Evolutionary conservation across 2,329 filamentous ascomycete species (phyloP), one percentile per base, ranked within the genome.

Genomic region (Colletotrichum abscissum): DNA sequence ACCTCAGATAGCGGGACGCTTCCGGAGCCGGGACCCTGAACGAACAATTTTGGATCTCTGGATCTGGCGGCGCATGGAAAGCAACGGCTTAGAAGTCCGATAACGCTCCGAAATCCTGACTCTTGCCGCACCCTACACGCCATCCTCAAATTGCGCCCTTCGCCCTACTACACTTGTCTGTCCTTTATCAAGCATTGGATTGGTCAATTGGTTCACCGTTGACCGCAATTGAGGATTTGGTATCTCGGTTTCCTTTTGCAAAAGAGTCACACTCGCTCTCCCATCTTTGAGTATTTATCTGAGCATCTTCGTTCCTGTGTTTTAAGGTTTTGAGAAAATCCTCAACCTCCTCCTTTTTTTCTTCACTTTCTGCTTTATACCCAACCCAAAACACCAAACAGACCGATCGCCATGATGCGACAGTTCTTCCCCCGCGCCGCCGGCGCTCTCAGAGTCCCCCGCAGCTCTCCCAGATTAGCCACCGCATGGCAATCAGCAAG

Each of bases 351-450:
- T 69, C 66, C 24, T 22, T 38, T 26, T 28, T 26, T 38, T 26
- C 16, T 26, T 54, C n/a, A 19, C 22, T 24, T 26, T 14, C 30
- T 54, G 19, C 42, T 49, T 26, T 59, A 54, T 56, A 35, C 46
- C 16, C 33, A 26, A 26, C 22, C 33, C 33, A 60, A 24, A 63
- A 22, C 28, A 54, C 28, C 42, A 42, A 24, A 28, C 26, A 54
- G 19, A 42, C 68, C 59, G 74, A 42, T 74, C 71, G 68, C 67
- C 59, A 89, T 88, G 87, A 82, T 88, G 75, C 85, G 85, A 72
- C 84, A 84, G 78, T 79, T 86, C 67, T 79, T 85, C 57, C 82
- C 83, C 28, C 84, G 83, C 75, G 80, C 81, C 78, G 80, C 76
- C 80, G 26, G 77, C 78, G 46, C 66, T 78, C 56, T 78, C 77